Base-by-base conservation (phyloP, 148 eudicot genomes). In the Vaccinium corymbosum region DNA sequence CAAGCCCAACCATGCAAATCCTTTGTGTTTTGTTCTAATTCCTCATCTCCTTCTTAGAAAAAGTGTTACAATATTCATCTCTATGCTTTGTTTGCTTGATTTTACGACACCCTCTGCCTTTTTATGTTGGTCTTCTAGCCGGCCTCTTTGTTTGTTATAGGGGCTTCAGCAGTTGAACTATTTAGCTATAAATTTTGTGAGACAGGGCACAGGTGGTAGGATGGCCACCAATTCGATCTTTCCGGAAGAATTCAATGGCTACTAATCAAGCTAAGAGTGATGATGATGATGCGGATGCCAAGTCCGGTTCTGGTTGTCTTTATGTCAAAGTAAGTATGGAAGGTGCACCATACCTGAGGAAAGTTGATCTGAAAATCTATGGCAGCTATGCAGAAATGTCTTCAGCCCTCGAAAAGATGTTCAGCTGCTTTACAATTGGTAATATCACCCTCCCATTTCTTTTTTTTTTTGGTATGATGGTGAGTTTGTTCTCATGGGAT, bases 141-240 rank as follows among this genome's bases (percentile, higher is more conserved):
- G 57, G 17, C 57, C 42, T 78, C 81, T 78, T 81, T 29, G 50
- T 49, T 66, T 35, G 57, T n/a, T 68, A 51, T 1, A 46, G 22
- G 14, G 12, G 10, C 50, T 81, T 81, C 49, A 3, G 2, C 10
- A 17, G 35, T 52, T 29, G 71, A 13, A 4, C 13, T 13, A 2
- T 13, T 68, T 71, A 71, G 19, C 6, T 4, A 12, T 3, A 12
- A 71, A 11, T 71, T 71, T 79, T 79, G 49, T 57, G 81, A 19
- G 17, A 38, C 90, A 93, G 93, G 84, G 90, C 89, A 64, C 93
- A 92, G 77, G 92, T 91, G 56, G 90, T 91, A 80, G 95, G 93
- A 88, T 93, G 95, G 95, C 95, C 95, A 74, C 95, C 95, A 70
- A 88, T 93, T 84, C 87, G 93, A 73, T 91, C 93, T 51, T 93